Base-by-base conservation (phyloP, 2,329 filamentous ascomycete species). In the Diaporthe sp. region DNA sequence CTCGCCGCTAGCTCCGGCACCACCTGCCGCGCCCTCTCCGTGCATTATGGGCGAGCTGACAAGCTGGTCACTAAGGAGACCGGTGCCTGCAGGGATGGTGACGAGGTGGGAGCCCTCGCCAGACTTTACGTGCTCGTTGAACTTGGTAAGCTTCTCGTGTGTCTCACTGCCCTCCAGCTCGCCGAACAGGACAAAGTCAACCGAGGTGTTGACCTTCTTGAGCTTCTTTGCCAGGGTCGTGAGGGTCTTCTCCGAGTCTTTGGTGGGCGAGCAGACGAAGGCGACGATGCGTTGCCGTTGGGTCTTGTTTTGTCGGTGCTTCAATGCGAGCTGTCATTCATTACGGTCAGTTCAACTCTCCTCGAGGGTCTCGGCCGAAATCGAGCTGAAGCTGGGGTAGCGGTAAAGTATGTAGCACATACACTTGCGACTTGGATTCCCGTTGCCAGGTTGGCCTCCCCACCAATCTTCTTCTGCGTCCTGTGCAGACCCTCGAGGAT, bases 301-400 rank as follows among this genome's bases (percentile, higher is more conserved):
- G 67, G 95, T 95, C 86, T 98, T 98, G 88, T 99, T 98, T 87
- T 98, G 96, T 81, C 97, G 93, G 87, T 99, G 97, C 88, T 98
- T 98, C 81, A 99, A 90, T 55, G 97, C 97, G 81, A 99, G 91
- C 96, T 98, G 82, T 79, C 70, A 8, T 25, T 12, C 22, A 46
- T 10, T 31, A 2, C 17, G 37, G 58, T 19, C 39, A 31, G 55
- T 57, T 42, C 51, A 55, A 1, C 53, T 49, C 57, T 10, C 31
- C 31, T 58, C 44, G 75, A 81, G 70, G 84, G 81, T 3, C n/a
- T n/a, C 42, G 44, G 15, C 55, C 28, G 15, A 28, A 15, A 17
- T 55, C 28, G 8, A n/a, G 31, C n/a, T 46, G 49, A 8, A 28
- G 28, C 31, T 39, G 44, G 8, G n/a, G 39, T n/a, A 31, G 46